Base-by-base conservation (phyloP, 441 rosid genomes). In the Francoa sonchifolia region DNA sequence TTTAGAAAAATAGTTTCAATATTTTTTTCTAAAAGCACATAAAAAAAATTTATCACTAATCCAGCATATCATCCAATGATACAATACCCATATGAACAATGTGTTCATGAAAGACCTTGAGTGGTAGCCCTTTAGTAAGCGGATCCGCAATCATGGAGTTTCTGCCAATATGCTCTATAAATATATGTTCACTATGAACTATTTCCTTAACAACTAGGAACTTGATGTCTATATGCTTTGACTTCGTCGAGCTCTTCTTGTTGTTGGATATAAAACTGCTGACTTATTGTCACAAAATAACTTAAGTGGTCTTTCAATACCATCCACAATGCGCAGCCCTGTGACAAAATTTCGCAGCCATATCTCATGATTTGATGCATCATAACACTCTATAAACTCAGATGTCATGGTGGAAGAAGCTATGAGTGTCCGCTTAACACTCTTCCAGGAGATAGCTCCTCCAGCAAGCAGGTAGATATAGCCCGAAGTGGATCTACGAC, bases 211-310 rank as follows among this genome's bases (percentile, higher is more conserved):
- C 20, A 33, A 35, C 25, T 36, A 23, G 14, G 36, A 42, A 35
- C 44, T 52, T 52, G 30, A 40, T 40, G 23, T 29, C 15, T 19
- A 52, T 42, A 17, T 42, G 30, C 2, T 52, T 52, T 0, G 43
- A 34, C 37, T 18, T 26, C 3, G 17, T 3, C 2, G 36, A 43
- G 18, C 23, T 41, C 8, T 12, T 23, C 18, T 36, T 42, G 37
- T 35, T 17, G 7, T 44, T 43, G n/a, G 38, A 34, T 42, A 52
- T 11, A 35, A 1, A 6, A 35, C 1, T 16, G 13, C 19, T 22
- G 21, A 22, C 1, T 10, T 33, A 34, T 52, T 52, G 16, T 52
- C 44, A 52, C 44, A 26, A 3, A 3, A 26, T 10, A 23, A 7
- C 18, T n/a, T n/a, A n/a, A n/a, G n/a, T n/a, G n/a, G n/a, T n/a